Evolutionary conservation across 2,329 filamentous ascomycete species (phyloP), one percentile per base, ranked within the genome.

Genomic region (Kalmusia sp.): DNA sequence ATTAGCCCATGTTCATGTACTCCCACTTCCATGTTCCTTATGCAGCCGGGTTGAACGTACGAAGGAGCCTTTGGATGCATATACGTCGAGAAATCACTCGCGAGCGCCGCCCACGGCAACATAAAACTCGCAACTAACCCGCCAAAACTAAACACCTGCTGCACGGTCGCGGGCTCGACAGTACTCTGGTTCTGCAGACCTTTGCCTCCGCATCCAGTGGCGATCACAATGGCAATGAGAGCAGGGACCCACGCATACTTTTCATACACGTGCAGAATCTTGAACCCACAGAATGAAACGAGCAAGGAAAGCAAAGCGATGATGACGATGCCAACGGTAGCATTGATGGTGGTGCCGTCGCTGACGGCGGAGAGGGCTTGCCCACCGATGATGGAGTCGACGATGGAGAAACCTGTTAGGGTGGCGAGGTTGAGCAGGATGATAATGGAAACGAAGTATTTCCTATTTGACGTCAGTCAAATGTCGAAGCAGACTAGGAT

Each of bases 101-200:
- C 79, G 21, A 87, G 75, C 2, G 79, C 80, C 3, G 80, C 82
- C 79, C 83, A 89, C 0, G 86, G 85, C 2, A 89, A 79, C 77
- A 87, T 82, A 64, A 86, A 87, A 0, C 83, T 83, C 0, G 86
- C 84, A 3, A 88, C 80, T 46, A 87, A 80, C 73, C 84, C 85
- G 41, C 79, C 84, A 57, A 85, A 88, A 25, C 77, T 82, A 4
- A 87, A 64, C 2, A 87, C 71, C 9, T 76, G 71, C 2, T 75
- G 67, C 0, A 82, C 79, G 1, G 78, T 77, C 3, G 70, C 67
- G 0, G 82, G 68, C 0, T 79, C 71, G 1, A 78, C 64, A 14
- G 64, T 54, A 0, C 76, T 76, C 65, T 87, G 85, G 22, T 82
- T 67, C 12, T 65, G 69, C 22, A 87, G 76, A 14, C 77, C 68